These are phyloP conservation scores for Endothia cerciana DNA, from an alignment of 2,329 filamentous ascomycete species.

Conservation along the genomic window DNA sequence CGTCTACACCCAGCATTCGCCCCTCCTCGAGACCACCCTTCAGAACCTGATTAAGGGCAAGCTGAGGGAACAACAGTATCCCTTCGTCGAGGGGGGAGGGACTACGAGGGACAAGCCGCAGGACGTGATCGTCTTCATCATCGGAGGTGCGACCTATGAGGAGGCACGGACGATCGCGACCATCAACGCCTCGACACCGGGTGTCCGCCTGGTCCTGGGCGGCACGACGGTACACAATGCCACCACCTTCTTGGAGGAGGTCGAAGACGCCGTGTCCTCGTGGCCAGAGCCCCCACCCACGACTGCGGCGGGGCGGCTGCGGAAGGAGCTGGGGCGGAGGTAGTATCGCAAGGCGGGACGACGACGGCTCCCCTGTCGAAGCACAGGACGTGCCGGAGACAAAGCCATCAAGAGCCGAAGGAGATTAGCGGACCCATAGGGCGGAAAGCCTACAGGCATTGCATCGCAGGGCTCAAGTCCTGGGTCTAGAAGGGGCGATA, in stretches of 20 bases:
- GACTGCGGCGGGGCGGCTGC: slow-evolving; percentile 38
- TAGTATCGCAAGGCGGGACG: slow-evolving; percentile 20
- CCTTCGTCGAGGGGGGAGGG: slow-evolving; percentile 87
- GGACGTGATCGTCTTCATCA: slow-evolving; percentile 92
- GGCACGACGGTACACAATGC: slow-evolving; percentile 90
- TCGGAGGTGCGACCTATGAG: slow-evolving; percentile 93
- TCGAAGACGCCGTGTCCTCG: slow-evolving; percentile 82
- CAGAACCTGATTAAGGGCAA: slow-evolving; percentile 93
- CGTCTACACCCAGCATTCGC: slow-evolving; percentile 97
- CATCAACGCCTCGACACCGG: slow-evolving; percentile 88
- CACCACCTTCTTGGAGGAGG: slow-evolving; percentile 84
- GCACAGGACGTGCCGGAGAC: neutral
- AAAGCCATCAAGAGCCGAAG: neutral
- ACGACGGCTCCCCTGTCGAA: neutral
- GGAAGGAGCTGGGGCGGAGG: slow-evolving; percentile 37
- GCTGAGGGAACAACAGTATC: slow-evolving; percentile 84
- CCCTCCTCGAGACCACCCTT: slow-evolving; percentile 81
- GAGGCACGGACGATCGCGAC: slow-evolving; percentile 96
- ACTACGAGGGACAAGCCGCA: slow-evolving; percentile 93
- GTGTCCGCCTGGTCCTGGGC: slow-evolving; percentile 85
- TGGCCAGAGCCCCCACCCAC: slow-evolving; percentile 73
- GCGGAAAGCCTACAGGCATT: neutral
- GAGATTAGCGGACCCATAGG: neutral
- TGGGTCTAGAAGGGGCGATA: neutral
- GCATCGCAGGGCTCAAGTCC: neutral